Base-by-base conservation (phyloP, 371 early-diverging fungal species). In the Apophysomyces variabilis region DNA sequence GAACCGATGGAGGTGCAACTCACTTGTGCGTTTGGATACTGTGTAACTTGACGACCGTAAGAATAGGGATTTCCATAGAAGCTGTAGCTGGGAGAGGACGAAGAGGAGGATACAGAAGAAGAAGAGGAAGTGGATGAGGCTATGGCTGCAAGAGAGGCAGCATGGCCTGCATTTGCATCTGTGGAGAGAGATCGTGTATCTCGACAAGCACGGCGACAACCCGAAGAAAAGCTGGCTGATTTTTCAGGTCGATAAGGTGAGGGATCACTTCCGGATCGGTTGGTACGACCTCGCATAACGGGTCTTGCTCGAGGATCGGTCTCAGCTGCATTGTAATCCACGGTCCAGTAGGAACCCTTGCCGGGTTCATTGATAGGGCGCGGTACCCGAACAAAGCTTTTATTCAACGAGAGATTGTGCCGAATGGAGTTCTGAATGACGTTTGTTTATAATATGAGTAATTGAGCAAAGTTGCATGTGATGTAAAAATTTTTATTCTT, bases 371-470 rank as follows among this genome's bases (percentile, higher is more conserved):
- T 89, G 65, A 89, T 83, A 0, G 94, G 92, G 60, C 98, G 85
- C 21, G 98, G 95, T 1, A 96, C 90, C 57, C 95, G 90, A 60
- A 93, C 88, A 76, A 99, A 99, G 58, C 91, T 86, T 74, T 94
- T 95, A 80, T 99, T 99, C 56, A 99, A 84, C 7, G 96, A 95
- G 41, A 99, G 86, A 75, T 99, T 99, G 85, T 99, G 99, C 45
- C 99, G 90, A 57, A 99, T 95, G 4, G 97, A 97, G 79, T 99
- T 99, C 89, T 96, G 54, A 26, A 21, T 21, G 54, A 9, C 54
- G 54, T 50, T 50, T 50, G 54, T 50, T 50, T 50, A 21, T 45
- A 26, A 26, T 41, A 13, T 41, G 41, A 41, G 41, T 41, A 41
- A 32, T 26, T 26, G 32, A 36, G 58, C 14, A 58, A n/a, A 41